These are phyloP conservation scores for Pachyrhizus erosus DNA, from an alignment of 306 rosid species.

Conservation along the genomic window DNA sequence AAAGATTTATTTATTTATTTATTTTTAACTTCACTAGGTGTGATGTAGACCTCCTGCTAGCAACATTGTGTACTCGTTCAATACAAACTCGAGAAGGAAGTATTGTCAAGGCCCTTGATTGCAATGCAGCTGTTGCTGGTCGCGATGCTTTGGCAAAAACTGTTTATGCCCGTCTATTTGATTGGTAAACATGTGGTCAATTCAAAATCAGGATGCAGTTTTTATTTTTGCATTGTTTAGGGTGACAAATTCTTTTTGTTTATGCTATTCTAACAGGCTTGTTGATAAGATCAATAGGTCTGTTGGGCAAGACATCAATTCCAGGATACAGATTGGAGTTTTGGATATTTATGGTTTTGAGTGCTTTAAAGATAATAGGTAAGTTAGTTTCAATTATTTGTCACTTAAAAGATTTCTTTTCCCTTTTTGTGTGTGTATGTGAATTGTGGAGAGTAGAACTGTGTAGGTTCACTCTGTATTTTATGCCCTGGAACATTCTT, in stretches of 20 bases:
- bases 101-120: constrained; percentile 90
- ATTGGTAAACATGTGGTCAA: constrained; percentile 68
- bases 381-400: constrained; percentile 41
- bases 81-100: constrained; percentile 95
- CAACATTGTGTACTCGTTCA: constrained; percentile 84
- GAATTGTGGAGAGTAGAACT: constrained; percentile 16
- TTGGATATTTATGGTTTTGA: constrained; percentile 98
- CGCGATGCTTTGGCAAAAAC: constrained; percentile 96
- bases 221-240: constrained; percentile 16
- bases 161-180: constrained; percentile 87
- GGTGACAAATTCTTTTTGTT: constrained; percentile 11
- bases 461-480: constrained; percentile 1
- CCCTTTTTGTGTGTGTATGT: not conserved
- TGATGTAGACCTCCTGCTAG: constrained; percentile 71
- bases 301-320: constrained; percentile 91
- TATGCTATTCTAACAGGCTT: constrained; percentile 71
- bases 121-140: constrained; percentile 88
- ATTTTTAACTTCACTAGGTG: constrained; percentile 60
- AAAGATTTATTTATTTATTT: constrained; percentile 24
- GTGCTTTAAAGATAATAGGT: constrained; percentile 98
- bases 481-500: constrained; percentile 18
- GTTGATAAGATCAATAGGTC: constrained; percentile 92
- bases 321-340: constrained; percentile 83
- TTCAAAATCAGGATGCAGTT: constrained; percentile 5
- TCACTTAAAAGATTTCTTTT: not conserved